Evolutionary conservation across 1,284 basidiomycete genomes (phyloP), one percentile per base, ranked within the genome.

Genomic region (Melampsora abietis-canadensis): DNA sequence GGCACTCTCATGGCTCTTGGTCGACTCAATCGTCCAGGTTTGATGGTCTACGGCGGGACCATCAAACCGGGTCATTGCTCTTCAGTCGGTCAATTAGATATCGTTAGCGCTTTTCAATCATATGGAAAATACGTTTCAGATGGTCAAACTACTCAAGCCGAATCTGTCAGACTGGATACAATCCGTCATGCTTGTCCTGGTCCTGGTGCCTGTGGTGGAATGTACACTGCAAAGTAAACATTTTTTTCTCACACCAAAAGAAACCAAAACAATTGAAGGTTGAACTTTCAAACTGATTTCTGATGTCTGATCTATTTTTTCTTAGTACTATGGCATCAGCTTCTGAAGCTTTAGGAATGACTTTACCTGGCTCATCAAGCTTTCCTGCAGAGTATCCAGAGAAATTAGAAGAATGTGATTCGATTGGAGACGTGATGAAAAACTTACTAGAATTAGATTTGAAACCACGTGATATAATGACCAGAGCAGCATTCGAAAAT

Each of bases 31-130:
- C 87, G 95, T 66, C 95, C 95, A 34, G 90, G 92, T 77, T 79
- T 98, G 76, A 96, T 98, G 92, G 90, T 98, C 0, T 98, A 98
- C 80, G 95, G 95, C 54, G 95, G 95, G 40, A 91, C 91, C 30
- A 98, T 97, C 79, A 88, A 89, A 68, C 87, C 94, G 10, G 94
- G 95, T 70, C 88, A 90, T 27, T 96, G 94, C 81, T 89, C 60
- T 84, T 87, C 76, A 87, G 90, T 48, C 86, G 82, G 83, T 27
- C 84, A 85, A 78, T 86, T 98, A 62, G 95, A 98, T 82, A 89
- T 98, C 77, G 91, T 97, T 46, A 93, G 91, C 54, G 94, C 94
- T 4, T 97, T 96, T 87, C 93, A 97, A 80, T 87, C 92, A 7
- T 97, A 96, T 80, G 94, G 94, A 54, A 90, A 93, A 82, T 97